phyloP scores from a whole-genome alignment of 768 basidiomycete species.

The Tylopilus intermedius region DNA sequence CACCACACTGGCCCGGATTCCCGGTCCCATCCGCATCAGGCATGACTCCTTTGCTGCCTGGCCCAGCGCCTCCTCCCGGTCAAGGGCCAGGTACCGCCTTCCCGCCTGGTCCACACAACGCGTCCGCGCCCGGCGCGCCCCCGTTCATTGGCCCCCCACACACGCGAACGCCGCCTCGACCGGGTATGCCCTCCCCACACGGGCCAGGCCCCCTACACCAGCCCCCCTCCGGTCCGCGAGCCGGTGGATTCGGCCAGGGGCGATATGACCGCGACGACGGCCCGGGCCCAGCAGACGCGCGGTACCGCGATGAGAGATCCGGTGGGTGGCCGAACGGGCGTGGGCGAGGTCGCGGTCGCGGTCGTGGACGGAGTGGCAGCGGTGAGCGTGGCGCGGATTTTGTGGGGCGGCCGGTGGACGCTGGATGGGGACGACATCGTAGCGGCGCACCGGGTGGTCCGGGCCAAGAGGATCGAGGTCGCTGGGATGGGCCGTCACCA shows the following conservation, averaged over 20 bases:
- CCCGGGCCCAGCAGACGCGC: conserved; percentile 12
- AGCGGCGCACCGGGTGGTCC: conserved; percentile 24
- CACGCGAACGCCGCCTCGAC: conserved; percentile 22
- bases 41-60: conserved; percentile 3
- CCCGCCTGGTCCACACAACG: conserved; percentile 5
- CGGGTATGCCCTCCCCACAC: conserved; percentile 21
- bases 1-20: conserved; percentile 26
- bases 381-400: conserved; percentile 20
- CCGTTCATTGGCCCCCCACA: conserved; percentile 17
- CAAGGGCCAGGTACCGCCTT: conserved; percentile 1
- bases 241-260: conserved; percentile 25
- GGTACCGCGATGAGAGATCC: conserved; percentile 28
- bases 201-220: conserved; percentile 15
- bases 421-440: conserved; percentile 29
- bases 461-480: conserved; percentile 19
- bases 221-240: conserved; percentile 25
- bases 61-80: not conserved
- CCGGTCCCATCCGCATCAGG: conserved; percentile 7
- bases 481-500: conserved; percentile 26
- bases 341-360: conserved; percentile 30
- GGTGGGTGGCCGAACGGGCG: conserved; percentile 30
- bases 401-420: conserved; percentile 42
- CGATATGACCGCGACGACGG: conserved; percentile 27
- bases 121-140: not conserved
- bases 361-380: conserved; percentile 20